Base-by-base conservation (phyloP, 805 yeast genomes). In the Tetrapisispora taiwanensis region DNA sequence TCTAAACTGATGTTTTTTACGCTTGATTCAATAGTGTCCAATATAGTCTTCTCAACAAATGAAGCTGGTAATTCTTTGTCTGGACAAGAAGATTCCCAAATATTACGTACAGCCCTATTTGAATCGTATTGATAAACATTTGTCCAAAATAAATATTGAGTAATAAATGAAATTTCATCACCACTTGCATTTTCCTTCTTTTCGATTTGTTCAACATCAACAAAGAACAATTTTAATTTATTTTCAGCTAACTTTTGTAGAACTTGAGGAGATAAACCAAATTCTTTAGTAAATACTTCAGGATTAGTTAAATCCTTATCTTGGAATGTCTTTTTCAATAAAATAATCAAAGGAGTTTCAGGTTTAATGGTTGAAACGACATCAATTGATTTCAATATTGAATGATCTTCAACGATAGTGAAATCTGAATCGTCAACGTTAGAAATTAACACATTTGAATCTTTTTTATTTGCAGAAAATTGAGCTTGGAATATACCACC, bases 131-230 rank as follows among this genome's bases (percentile, higher is more conserved):
- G 73, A 49, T 73, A 76, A 7, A 84, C 75, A 36, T 73, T 68
- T 47, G 74, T 73, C 95, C 95, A 87, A 70, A 86, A 82, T 0
- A 81, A 85, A 35, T 82, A 76, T 66, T 88, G 95, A 46, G 77
- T 67, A 41, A 87, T 86, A 61, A 88, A 81, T 32, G 79, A 73
- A 28, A 72, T 71, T 4, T 77, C 45, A 31, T 42, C 45, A 31
- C 45, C 45, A 20, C 41, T 42, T 7, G 41, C 18, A 24, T 27
- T 30, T 5, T n/a, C 17, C 2, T 24, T 42, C 3, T 15, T 30
- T 28, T 19, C 18, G 4, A 42, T 17, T 17, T 30, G 15, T 8
- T 42, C 41, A 50, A 74, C 69, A 62, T 87, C 94, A 41, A 86
- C 58, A 24, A 84, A 65, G 47, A 70, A 67, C 37, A 88, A 61